Conservation (phyloP, 306 rosid genomes). For the Senna siamea region DNA sequence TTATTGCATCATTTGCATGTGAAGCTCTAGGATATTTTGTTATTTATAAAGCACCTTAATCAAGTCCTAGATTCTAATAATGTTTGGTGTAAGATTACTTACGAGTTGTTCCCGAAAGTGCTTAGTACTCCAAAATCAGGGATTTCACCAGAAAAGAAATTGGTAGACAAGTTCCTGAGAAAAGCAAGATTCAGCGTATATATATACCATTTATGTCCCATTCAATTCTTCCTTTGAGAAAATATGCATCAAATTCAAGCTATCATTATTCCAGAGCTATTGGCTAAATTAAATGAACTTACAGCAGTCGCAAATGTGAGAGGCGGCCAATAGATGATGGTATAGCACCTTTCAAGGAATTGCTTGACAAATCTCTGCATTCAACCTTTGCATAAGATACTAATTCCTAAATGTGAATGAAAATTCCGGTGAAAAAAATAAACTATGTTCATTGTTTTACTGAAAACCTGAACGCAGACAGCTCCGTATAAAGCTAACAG, state of each 20-base stretch:
- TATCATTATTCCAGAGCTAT: slow-evolving; percentile 2
- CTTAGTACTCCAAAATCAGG: slow-evolving; percentile 91
- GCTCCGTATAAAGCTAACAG: too few species aligned
- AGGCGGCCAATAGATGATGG: slow-evolving; percentile 93
- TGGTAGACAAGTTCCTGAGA: slow-evolving; percentile 91
- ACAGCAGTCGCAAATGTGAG: slow-evolving; percentile 66
- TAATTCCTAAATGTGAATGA: not conserved
- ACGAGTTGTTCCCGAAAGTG: slow-evolving; percentile 81
- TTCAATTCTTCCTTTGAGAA: not conserved
- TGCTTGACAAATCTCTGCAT: slow-evolving; percentile 85
- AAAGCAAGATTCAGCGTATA: slow-evolving; percentile 31
- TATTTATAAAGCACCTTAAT: not conserved
- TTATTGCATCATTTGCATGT: not conserved
- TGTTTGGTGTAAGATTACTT: slow-evolving; percentile 38
- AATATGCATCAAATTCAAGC: not conserved
- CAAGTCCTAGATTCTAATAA: not conserved
- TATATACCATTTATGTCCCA: slow-evolving; percentile 1
- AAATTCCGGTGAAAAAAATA: slow-evolving; percentile 13
- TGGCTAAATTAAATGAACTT: slow-evolving; percentile 48
- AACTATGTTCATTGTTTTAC: not conserved
- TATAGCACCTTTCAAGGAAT: slow-evolving; percentile 86
- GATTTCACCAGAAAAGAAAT: slow-evolving; percentile 90
- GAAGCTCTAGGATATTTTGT: too few species aligned
- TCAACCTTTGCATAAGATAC: slow-evolving; percentile 30
- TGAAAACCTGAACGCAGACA: too few species aligned